Evolutionary conservation across 2,329 filamentous ascomycete species (phyloP).

Genomic region (Neoascochyta sp.): DNA sequence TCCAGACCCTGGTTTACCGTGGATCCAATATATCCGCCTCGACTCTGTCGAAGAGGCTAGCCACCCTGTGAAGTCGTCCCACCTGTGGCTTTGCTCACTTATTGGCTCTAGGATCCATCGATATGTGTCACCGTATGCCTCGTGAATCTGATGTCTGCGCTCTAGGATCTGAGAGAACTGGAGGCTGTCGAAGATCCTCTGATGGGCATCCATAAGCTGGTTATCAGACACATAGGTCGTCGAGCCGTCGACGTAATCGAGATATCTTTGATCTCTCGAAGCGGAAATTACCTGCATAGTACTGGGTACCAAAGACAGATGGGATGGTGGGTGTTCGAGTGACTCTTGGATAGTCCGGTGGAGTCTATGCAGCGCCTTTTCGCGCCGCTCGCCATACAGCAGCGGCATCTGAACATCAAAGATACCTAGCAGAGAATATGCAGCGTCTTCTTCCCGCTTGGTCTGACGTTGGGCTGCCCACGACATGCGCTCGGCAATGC

Average conservation of each 20-base stretch:
- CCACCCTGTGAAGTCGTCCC: conserved; percentile 37
- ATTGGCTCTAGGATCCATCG: conserved; percentile 36
- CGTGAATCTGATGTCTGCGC: conserved; percentile 36
- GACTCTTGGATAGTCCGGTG: conserved; percentile 1
- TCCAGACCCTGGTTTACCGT: conserved; percentile 25
- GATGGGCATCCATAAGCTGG: not conserved
- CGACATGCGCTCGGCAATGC: conserved; percentile 7
- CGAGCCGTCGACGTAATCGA: no score
- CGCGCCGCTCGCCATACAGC: conserved; percentile 1
- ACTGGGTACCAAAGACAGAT: no score
- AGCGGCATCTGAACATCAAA: conserved; percentile 7
- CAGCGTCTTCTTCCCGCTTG: conserved; percentile 5
- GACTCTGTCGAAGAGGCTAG: conserved; percentile 26
- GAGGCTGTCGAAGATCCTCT: not conserved
- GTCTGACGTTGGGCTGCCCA: conserved; percentile 10
- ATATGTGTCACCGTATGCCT: conserved; percentile 34
- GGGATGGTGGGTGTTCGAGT: no score
- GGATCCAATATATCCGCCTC: conserved; percentile 24
- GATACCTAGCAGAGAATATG: conserved; percentile 9
- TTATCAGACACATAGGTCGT: no score
- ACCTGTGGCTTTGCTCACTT: no score
- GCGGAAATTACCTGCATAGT: no score
- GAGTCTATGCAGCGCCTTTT: conserved; percentile 1
- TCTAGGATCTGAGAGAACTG: conserved; percentile 33
- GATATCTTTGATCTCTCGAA: no score